Evolutionary conservation across 2,329 filamentous ascomycete species (phyloP), one percentile per base, ranked within the genome.

Genomic region (Monosporascus sp.): DNA sequence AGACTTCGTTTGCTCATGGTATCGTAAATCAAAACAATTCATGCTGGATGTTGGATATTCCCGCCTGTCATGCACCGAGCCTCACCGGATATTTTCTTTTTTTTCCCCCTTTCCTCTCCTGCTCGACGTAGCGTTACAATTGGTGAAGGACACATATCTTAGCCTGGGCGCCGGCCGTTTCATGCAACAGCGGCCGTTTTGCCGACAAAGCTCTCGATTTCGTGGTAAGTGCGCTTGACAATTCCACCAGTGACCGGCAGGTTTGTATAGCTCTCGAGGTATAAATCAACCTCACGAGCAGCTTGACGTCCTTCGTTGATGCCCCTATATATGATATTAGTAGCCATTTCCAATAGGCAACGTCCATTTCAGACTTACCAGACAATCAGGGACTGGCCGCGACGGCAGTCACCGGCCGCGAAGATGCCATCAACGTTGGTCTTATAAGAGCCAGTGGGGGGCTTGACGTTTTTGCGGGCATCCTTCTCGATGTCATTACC

Each of bases 241-340:
- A 97, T 96, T 70, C 93, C 93, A 68, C 93, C 93, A 37, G 92
- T 96, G 52, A 96, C 88, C 9, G 93, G 93, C 48, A 97, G 81
- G 66, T 82, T 82, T 54, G 89, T 92, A 67, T 84, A 82, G 58
- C 87, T 83, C 72, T 89, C 89, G 45, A 97, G 86, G 79, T 84
- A 96, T 50, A 90, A 73, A 71, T 97, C 93, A 53, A 97, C 88
- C 72, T 97, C 92, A 58, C 93, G 88, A 65, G 93, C 93, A 64
- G 88, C 87, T 77, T 94, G 89, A 64, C 93, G 89, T 65, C 93
- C 93, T 76, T 97, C 93, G 70, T 97, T 97, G 78, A 97, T 97
- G 70, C 92, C 93, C 88, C 86, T 88, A 58, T 7, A 35, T 24
- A 45, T 18, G n/a, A 44, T 59, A 63, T 78, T 72, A 78, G 73